A percentile compares a stretch with the other conserved stretches of the same genome.
Evolutionary conservation across 768 basidiomycete genomes (phyloP).

Genomic region (Cytidiella melzeri): DNA sequence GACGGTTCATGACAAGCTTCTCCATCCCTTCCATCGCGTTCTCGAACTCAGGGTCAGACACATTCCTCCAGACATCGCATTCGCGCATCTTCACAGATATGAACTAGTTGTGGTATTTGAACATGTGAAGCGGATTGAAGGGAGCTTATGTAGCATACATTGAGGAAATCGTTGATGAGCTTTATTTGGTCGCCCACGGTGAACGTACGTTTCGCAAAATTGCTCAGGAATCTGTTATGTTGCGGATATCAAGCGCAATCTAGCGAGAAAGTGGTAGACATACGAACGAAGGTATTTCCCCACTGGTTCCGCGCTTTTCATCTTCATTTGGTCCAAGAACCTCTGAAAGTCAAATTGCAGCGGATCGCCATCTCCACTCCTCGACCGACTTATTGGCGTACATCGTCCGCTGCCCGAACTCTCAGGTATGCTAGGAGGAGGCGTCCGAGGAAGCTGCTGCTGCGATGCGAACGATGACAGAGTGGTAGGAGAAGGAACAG

Average conservation of each 20-base stretch:
- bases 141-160: slow-evolving; percentile 34
- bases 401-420: slow-evolving; percentile 15
- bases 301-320: slow-evolving; percentile 81
- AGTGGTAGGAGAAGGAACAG: slow-evolving; percentile 51
- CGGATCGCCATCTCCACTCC: slow-evolving; percentile 27
- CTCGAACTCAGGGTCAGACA: slow-evolving; percentile 81
- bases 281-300: slow-evolving; percentile 95
- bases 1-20: slow-evolving; percentile 97
- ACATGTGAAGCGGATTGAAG: background rate
- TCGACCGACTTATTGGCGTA: slow-evolving; percentile 13
- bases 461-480: slow-evolving; percentile 49
- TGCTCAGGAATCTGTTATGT: slow-evolving; percentile 76
- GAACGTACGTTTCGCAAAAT: slow-evolving; percentile 88
- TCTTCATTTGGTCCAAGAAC: slow-evolving; percentile 94
- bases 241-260: slow-evolving; percentile 1
- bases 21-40: slow-evolving; percentile 99
- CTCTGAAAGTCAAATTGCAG: slow-evolving; percentile 85
- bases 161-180: slow-evolving; percentile 90
- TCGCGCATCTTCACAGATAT: slow-evolving; percentile 85
- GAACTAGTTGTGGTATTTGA: slow-evolving; percentile 59
- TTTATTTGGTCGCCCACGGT: slow-evolving; percentile 92
- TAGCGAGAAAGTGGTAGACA: slow-evolving; percentile 27
- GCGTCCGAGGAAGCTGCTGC: slow-evolving; percentile 24
- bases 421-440: slow-evolving; percentile 7
- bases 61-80: slow-evolving; percentile 76